Base-by-base conservation (phyloP, 306 rosid genomes). In the Cucurbita moschata region DNA sequence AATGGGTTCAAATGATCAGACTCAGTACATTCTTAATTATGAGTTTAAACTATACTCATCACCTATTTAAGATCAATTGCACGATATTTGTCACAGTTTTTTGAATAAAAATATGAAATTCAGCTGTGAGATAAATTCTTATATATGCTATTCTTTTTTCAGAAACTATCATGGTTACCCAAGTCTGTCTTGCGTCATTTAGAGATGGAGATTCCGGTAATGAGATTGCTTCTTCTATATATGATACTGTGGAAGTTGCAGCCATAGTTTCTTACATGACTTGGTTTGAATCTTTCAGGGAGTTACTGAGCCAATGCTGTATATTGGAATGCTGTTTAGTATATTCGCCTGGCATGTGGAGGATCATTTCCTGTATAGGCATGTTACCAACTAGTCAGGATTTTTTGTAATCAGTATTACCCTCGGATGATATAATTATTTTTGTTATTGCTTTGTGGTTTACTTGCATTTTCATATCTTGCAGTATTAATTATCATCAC, bases 331-430 rank as follows among this genome's bases (percentile, higher is more conserved):
- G 97, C 84, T 95, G 54, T 95, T 95, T 76, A 95, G 99, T 70
- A 79, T 95, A 88, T 95, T 95, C 85, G 99, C 97, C 35, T 95
- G 99, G 99, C 97, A 95, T 16, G 99, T 91, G 81, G 97, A 95
- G 78, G 99, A 95, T 83, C 97, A 91, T 83, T 95, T 83, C 79
- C 75, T 95, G 83, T 91, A 95, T 82, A 95, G 99, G 99, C 91
- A 83, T 53, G 66, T 72, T 38, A 21, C 64, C 43, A 57, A 46
- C 13, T 26, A 26, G 21, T 69, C 58, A 47, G 7, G 44, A 49
- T 49, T 47, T 10, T 68, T 14, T 26, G 21, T 35, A 69, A 14
- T 47, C 8, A 23, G 14, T 49, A 49, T 23, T 26, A 69, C 9
- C 44, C 43, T 26, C 43, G 57, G 21, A 26, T 47, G 43, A 40